Evolutionary conservation across 2,329 filamentous ascomycete species (phyloP).

Genomic region (Diaporthe citrichinensis): DNA sequence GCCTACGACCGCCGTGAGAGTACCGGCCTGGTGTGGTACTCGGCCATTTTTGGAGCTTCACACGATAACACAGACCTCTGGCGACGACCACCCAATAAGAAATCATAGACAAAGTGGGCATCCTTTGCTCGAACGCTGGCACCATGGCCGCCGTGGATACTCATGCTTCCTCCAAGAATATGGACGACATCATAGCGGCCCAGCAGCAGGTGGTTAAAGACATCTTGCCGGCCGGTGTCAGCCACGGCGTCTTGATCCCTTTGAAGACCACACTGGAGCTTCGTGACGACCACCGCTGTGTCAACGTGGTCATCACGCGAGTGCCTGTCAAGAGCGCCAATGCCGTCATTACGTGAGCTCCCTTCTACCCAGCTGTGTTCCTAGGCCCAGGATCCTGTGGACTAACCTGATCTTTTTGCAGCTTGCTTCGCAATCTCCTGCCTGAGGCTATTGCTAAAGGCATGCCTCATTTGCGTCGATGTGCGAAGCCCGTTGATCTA

Average conservation of each 20-base stretch:
- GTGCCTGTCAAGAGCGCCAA: constrained; percentile 81
- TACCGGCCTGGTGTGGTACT: constrained; percentile 21
- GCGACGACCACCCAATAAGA: neutral
- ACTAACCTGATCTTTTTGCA: constrained; percentile 51
- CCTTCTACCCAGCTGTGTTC: constrained; percentile 27
- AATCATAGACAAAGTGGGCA: neutral
- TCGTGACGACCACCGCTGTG: constrained; percentile 69
- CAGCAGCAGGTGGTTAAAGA: constrained; percentile 52
- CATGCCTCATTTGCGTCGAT: constrained; percentile 80
- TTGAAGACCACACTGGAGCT: constrained; percentile 76
- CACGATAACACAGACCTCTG: neutral
- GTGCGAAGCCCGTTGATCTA: constrained; percentile 79
- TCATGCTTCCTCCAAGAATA: constrained; percentile 39
- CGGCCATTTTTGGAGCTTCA: constrained; percentile 1
- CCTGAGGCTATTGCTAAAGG: constrained; percentile 74
- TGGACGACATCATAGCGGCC: constrained; percentile 46
- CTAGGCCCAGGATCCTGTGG: constrained; percentile 42
- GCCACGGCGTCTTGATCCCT: constrained; percentile 69
- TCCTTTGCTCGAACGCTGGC: neutral
- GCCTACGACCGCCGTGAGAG: constrained; percentile 38
- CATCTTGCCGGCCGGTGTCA: constrained; percentile 52
- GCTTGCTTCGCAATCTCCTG: constrained; percentile 69
- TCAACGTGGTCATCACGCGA: constrained; percentile 78
- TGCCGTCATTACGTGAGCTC: constrained; percentile 77
- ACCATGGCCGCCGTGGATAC: constrained; percentile 39